Evolutionary conservation across 345 rosid genomes (phyloP).

Genomic region (Populus nigra): DNA sequence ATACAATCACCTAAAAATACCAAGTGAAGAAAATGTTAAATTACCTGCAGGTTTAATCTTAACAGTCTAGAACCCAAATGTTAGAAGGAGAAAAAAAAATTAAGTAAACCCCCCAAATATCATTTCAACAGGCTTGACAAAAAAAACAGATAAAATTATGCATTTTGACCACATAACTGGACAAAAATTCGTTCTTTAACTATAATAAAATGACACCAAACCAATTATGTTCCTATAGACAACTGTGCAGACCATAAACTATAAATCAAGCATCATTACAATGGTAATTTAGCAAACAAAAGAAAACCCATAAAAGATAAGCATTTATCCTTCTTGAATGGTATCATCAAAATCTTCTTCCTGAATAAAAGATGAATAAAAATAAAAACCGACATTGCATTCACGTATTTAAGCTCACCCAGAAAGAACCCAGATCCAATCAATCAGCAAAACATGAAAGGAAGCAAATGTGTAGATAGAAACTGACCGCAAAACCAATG

Average conservation of each 20-base stretch:
- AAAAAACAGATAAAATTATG: neutral
- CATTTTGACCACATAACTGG: neutral
- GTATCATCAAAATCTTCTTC: neutral
- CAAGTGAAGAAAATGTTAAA: neutral
- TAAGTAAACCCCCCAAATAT: neutral
- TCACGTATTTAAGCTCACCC: neutral
- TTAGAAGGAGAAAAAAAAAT: neutral
- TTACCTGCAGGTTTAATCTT: neutral
- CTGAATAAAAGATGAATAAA: neutral
- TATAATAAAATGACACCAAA: neutral
- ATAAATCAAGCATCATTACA: neutral
- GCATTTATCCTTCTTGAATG: neutral
- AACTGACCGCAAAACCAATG: slow-evolving; percentile 87
- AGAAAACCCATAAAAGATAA: neutral
- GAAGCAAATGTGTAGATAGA: neutral
- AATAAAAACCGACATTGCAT: neutral
- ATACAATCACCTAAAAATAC: slow-evolving; percentile 60
- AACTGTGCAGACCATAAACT: neutral
- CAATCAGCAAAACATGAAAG: no score
- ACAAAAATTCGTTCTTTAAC: neutral
- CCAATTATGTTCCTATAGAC: neutral
- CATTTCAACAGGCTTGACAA: neutral
- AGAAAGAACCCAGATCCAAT: neutral
- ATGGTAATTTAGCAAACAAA: neutral
- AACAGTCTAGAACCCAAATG: neutral